phyloP scores from a whole-genome alignment of 2,329 filamentous ascomycete species.

The Fusarium staphyleae region DNA sequence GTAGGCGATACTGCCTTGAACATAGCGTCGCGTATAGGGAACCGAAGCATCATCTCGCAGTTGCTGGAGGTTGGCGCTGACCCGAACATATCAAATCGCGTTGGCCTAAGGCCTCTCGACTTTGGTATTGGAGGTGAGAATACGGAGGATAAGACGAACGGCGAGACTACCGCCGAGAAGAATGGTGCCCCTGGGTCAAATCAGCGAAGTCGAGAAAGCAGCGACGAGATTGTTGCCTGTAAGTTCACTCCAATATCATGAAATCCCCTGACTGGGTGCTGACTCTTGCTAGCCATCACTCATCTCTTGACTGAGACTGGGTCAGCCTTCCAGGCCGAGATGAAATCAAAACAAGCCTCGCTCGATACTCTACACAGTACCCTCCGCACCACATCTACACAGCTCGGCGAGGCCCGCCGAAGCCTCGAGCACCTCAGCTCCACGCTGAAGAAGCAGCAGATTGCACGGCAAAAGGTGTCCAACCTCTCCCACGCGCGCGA shows the following conservation, averaged over 20 bases:
- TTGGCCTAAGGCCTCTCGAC: conserved; percentile 87
- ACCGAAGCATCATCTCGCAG: conserved; percentile 95
- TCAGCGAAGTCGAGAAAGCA: conserved; percentile 72
- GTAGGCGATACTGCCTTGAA: conserved; percentile 95
- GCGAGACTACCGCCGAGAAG: conserved; percentile 54
- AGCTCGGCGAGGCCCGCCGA: conserved; percentile 78
- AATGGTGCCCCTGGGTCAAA: conserved; percentile 54
- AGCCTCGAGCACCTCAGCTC: conserved; percentile 74
- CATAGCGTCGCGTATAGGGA: conserved; percentile 90
- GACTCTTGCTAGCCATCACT: conserved; percentile 69
- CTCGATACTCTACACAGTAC: conserved; percentile 83
- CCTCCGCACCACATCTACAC: conserved; percentile 80
- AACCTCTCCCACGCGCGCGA: conserved; percentile 80
- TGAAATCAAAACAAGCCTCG: conserved; percentile 81
- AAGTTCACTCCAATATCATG: conserved; percentile 49
- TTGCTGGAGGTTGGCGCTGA: conserved; percentile 94
- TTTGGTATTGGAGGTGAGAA: conserved; percentile 85
- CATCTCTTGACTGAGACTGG: conserved; percentile 82
- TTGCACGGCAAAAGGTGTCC: conserved; percentile 73
- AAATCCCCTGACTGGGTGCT: neutral
- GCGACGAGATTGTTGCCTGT: conserved; percentile 81
- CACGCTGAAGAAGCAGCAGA: conserved; percentile 68
- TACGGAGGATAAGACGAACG: conserved; percentile 53
- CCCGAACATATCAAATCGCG: conserved; percentile 88
- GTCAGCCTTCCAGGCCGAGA: conserved; percentile 78